Conservation (phyloP, 495 filamentous ascomycete genomes). For the Mytilinidion resinicola region DNA sequence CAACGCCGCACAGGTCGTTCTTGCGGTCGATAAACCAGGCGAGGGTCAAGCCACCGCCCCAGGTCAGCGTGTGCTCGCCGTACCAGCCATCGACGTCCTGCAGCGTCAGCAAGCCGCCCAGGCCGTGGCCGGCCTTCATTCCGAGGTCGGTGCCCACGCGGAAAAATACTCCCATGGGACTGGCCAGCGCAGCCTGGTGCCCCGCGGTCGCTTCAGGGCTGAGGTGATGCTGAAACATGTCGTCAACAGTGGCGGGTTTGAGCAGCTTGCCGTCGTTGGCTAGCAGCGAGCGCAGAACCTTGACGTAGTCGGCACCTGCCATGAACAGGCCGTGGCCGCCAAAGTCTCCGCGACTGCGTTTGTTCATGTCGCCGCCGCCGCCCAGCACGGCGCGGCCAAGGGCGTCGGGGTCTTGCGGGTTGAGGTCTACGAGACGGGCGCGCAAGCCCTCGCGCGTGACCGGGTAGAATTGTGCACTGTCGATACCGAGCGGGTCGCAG, state of each 20-base stretch:
- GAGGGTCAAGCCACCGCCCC: slow-evolving; percentile 39
- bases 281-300: slow-evolving; percentile 45
- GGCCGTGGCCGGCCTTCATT: slow-evolving; percentile 27
- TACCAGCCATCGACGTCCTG: slow-evolving; percentile 39
- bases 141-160: slow-evolving; percentile 28
- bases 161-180: slow-evolving; percentile 30
- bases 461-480: slow-evolving; percentile 38
- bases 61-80: slow-evolving; percentile 30
- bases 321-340: slow-evolving; percentile 50
- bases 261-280: slow-evolving; percentile 42
- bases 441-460: slow-evolving; percentile 29
- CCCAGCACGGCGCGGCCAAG: neutral
- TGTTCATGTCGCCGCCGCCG: slow-evolving; percentile 11
- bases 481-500: slow-evolving; percentile 40
- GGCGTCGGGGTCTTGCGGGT: slow-evolving; percentile 28
- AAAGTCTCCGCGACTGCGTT: slow-evolving; percentile 28
- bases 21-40: slow-evolving; percentile 45
- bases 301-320: slow-evolving; percentile 42
- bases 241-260: slow-evolving; percentile 36
- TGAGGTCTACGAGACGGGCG: slow-evolving; percentile 9
- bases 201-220: slow-evolving; percentile 6
- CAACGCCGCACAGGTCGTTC: slow-evolving; percentile 42
- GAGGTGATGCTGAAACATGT: slow-evolving; percentile 43
- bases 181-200: slow-evolving; percentile 18
- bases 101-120: slow-evolving; percentile 32